Conservation (phyloP, 2,329 filamentous ascomycete genomes). For the Elsinoe fawcettii region DNA sequence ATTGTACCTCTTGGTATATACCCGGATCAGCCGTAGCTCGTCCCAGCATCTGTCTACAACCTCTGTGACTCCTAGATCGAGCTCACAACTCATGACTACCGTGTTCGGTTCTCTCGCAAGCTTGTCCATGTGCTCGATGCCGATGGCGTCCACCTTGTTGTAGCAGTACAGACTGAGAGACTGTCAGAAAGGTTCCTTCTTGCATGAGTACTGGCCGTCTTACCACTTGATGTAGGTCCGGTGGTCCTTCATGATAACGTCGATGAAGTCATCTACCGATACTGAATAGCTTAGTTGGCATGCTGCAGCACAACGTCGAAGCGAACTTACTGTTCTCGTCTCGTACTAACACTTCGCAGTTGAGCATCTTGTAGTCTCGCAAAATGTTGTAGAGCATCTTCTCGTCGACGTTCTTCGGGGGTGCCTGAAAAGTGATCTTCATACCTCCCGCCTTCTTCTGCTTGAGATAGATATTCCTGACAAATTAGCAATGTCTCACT, state of each 20-base stretch:
- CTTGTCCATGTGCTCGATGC: constrained; percentile 84
- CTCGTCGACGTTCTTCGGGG: constrained; percentile 87
- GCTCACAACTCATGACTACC: constrained; percentile 94
- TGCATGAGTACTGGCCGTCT: neutral
- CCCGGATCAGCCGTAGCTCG: constrained; percentile 77
- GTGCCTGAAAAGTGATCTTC: constrained; percentile 92
- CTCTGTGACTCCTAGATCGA: constrained; percentile 86
- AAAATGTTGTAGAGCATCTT: constrained; percentile 98
- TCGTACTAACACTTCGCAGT: constrained; percentile 89
- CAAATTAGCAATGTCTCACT: neutral
- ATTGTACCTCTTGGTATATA: constrained; percentile 75
- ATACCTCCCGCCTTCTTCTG: constrained; percentile 91
- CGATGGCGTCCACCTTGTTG: constrained; percentile 98
- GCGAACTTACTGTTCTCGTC: constrained; percentile 64
- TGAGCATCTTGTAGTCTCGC: constrained; percentile 96
- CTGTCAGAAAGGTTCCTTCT: constrained; percentile 27
- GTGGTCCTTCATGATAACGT: constrained; percentile 99
- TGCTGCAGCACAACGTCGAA: neutral
- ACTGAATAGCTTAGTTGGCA: constrained; percentile 38
- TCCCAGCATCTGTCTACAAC: constrained; percentile 94
- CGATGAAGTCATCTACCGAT: constrained; percentile 96
- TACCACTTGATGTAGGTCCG: constrained; percentile 85
- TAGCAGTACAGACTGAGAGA: constrained; percentile 77
- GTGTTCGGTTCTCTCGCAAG: constrained; percentile 89
- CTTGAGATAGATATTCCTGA: constrained; percentile 93